Conservation (phyloP, 495 filamentous ascomycete genomes). For the Daldinia vernicosa region DNA sequence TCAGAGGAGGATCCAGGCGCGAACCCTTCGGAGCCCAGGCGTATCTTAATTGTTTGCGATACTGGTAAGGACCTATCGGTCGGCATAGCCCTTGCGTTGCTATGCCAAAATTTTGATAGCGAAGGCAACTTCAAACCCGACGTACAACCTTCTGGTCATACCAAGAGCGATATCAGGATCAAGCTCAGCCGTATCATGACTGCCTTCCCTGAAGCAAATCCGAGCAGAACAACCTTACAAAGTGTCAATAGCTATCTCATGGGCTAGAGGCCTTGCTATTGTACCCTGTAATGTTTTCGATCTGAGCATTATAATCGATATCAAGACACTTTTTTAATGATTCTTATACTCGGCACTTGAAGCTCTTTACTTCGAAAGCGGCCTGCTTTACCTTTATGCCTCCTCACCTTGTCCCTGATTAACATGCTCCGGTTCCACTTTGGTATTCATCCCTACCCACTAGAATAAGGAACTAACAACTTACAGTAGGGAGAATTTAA, state of each 20-base stretch:
- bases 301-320: no score
- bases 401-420: no score
- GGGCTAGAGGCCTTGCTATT: conserved; percentile 44
- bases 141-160: conserved; percentile 53
- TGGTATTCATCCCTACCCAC: neutral
- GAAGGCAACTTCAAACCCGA: conserved; percentile 42
- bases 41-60: conserved; percentile 53
- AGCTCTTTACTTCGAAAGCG: neutral
- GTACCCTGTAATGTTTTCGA: no score
- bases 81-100: conserved; percentile 60
- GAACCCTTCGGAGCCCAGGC: conserved; percentile 8
- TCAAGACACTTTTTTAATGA: no score
- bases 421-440: neutral
- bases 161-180: conserved; percentile 79
- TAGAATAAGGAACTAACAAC: neutral
- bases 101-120: conserved; percentile 54
- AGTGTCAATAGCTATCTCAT: conserved; percentile 90
- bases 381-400: no score
- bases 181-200: conserved; percentile 81
- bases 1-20: conserved; percentile 2
- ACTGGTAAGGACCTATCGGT: conserved; percentile 55
- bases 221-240: conserved; percentile 81
- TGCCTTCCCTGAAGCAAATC: conserved; percentile 77
- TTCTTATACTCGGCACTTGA: no score
- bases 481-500: no score